Percentiles rank a stretch among this genome's conserved stretches.
These are phyloP conservation scores for Zygosaccharomyces pseudorouxii DNA, from an alignment of 805 yeast species.

Conservation along the genomic window DNA sequence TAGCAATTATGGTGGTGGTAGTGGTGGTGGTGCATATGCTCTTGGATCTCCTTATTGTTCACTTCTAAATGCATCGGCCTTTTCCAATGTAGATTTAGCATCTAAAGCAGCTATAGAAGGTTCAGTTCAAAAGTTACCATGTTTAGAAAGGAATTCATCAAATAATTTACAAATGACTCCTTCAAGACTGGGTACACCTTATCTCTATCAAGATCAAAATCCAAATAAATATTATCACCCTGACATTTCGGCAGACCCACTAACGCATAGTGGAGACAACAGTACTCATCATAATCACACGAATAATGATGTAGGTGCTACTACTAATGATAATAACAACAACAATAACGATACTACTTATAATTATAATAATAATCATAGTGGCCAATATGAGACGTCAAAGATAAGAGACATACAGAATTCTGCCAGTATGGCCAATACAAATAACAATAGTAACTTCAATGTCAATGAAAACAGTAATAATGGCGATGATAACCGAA, in stretches of 20 bases:
- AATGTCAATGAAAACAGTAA: slow-evolving; percentile 5
- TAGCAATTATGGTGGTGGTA: background rate
- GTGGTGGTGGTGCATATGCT: slow-evolving; percentile 9
- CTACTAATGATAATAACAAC: background rate
- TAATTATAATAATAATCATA: slow-evolving; percentile 1
- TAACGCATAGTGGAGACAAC: background rate
- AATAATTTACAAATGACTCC: slow-evolving; percentile 1
- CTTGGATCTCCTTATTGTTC: slow-evolving; percentile 18
- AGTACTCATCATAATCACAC: background rate
- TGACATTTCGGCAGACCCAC: slow-evolving; percentile 3
- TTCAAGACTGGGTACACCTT: slow-evolving; percentile 1
- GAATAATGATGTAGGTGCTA: background rate
- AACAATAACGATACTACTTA: slow-evolving; percentile 6
- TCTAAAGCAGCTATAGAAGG: background rate
- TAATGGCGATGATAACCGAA: slow-evolving; percentile 3
- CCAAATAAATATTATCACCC: background rate
- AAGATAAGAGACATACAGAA: background rate
- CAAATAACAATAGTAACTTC: background rate
- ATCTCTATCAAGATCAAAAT: background rate
- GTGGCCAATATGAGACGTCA: background rate
- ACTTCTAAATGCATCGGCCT: slow-evolving; percentile 8
- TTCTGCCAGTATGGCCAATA: background rate
- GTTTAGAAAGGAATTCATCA: background rate
- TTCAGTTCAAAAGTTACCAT: background rate
- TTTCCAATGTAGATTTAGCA: slow-evolving; percentile 9